Conservation (phyloP, 208 protist species). For the Lotmaria passim region DNA sequence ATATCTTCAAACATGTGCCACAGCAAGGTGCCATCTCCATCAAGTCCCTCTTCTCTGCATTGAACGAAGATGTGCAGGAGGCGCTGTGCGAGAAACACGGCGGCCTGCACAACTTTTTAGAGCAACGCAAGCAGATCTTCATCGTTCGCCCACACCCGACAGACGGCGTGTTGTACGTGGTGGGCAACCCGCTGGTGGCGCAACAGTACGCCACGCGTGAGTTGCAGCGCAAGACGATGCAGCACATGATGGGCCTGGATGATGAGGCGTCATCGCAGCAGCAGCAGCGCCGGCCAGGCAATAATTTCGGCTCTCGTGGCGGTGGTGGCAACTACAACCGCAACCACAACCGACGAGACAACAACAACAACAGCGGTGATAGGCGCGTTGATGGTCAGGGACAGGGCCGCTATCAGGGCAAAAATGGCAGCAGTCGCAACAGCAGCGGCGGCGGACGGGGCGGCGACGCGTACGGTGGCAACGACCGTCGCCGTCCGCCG, state of each 20-base stretch:
- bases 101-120: slow-evolving; percentile 71
- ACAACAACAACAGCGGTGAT: slow-evolving; percentile 15
- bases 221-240: slow-evolving; percentile 74
- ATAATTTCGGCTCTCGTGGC: slow-evolving; percentile 15
- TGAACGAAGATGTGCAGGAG: slow-evolving; percentile 66
- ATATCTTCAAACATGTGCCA: slow-evolving; percentile 62
- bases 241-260: slow-evolving; percentile 67
- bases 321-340: slow-evolving; percentile 23
- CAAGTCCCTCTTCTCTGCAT: slow-evolving; percentile 66
- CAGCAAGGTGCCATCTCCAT: slow-evolving; percentile 64
- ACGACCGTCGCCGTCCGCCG: slow-evolving; percentile 17
- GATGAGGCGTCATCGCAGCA: background rate
- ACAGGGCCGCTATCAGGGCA: background rate
- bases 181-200: slow-evolving; percentile 62
- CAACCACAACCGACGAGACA: slow-evolving; percentile 7
- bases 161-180: slow-evolving; percentile 68
- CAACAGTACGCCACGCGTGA: slow-evolving; percentile 60
- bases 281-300: slow-evolving; percentile 13
- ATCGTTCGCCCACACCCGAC: slow-evolving; percentile 49
- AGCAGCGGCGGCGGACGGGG: background rate
- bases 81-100: slow-evolving; percentile 77
- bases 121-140: slow-evolving; percentile 81
- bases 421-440: slow-evolving; percentile 4
- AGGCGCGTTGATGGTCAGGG: slow-evolving; percentile 6
- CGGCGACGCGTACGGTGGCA: slow-evolving; percentile 15